phyloP scores from a whole-genome alignment of 2,329 filamentous ascomycete genomes.

The Clonostachys sp. region DNA sequence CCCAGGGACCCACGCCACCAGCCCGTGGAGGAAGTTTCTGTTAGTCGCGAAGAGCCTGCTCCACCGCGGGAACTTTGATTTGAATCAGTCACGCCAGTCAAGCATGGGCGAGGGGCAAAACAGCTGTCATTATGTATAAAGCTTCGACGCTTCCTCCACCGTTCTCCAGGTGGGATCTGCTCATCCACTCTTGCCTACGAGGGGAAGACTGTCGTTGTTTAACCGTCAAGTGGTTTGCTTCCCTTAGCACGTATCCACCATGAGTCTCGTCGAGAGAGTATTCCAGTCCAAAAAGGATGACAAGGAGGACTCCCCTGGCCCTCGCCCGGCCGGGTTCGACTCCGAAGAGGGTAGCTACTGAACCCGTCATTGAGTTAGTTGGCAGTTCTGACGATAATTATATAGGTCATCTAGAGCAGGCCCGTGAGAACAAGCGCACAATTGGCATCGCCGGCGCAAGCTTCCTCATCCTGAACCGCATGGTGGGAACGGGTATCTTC shows the following conservation, averaged over 20 bases:
- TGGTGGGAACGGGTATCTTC: constrained; percentile 65
- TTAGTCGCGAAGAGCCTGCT: too few relatives aligned
- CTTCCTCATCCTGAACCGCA: constrained; percentile 60
- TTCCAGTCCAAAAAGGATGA: not conserved
- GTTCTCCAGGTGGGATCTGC: too few relatives aligned
- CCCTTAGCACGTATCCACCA: not conserved
- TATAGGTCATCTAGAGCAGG: constrained; percentile 1
- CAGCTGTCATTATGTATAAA: too few relatives aligned
- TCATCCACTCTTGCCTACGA: too few relatives aligned
- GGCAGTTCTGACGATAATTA: not conserved
- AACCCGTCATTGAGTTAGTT: not conserved
- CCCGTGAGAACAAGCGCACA: constrained; percentile 44
- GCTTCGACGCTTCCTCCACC: too few relatives aligned
- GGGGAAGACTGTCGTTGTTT: too few relatives aligned
- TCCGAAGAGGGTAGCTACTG: not conserved
- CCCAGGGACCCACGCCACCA: too few relatives aligned
- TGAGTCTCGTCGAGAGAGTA: constrained; percentile 1
- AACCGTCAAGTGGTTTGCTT: too few relatives aligned
- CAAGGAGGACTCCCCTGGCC: not conserved
- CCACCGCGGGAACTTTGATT: too few relatives aligned
- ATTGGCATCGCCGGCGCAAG: constrained; percentile 51
- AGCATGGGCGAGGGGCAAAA: too few relatives aligned
- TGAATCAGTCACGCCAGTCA: too few relatives aligned
- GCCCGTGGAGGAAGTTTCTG: too few relatives aligned
- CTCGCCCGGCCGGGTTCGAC: not conserved